Evolutionary conservation across 495 filamentous ascomycete genomes (phyloP).

Genomic region (Cryomyces minteri): DNA sequence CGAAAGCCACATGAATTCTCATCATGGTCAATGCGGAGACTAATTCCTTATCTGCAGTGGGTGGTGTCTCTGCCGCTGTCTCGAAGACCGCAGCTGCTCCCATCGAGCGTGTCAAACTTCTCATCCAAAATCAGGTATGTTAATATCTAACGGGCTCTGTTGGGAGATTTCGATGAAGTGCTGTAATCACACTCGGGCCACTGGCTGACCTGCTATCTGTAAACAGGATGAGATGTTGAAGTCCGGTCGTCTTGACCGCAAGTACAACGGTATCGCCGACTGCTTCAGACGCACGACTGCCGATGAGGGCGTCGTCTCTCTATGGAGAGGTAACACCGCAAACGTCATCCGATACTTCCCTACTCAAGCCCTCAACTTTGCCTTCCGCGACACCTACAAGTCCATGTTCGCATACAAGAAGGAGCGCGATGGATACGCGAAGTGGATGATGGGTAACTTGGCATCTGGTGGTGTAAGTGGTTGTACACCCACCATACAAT

Average conservation of each 20-base stretch:
- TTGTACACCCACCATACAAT: not conserved
- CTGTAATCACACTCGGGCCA: too few relatives aligned
- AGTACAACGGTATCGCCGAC: constrained; percentile 84
- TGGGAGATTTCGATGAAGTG: too few relatives aligned
- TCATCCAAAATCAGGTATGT: constrained; percentile 99
- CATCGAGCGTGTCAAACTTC: constrained; percentile 99
- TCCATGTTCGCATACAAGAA: constrained; percentile 99
- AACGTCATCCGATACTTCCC: constrained; percentile 99
- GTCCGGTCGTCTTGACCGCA: constrained; percentile 90
- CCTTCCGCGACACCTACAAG: constrained; percentile 99
- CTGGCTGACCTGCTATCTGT: constrained; percentile 7
- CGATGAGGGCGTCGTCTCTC: constrained; percentile 65
- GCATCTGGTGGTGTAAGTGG: constrained; percentile 97
- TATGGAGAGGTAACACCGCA: constrained; percentile 99
- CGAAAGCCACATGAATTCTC: not conserved
- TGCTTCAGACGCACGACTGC: constrained; percentile 83
- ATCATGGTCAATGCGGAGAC: constrained; percentile 10
- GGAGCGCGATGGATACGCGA: constrained; percentile 91
- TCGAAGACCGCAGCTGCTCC: constrained; percentile 99
- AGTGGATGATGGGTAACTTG: constrained; percentile 99
- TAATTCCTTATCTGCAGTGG: constrained; percentile 45
- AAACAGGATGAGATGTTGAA: constrained; percentile 98
- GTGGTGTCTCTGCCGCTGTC: constrained; percentile 99
- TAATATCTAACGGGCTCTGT: too few relatives aligned
- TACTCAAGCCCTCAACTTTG: constrained; percentile 99